phyloP scores from a whole-genome alignment of 306 rosid genomes.

The Hippophae gyantsensis region DNA sequence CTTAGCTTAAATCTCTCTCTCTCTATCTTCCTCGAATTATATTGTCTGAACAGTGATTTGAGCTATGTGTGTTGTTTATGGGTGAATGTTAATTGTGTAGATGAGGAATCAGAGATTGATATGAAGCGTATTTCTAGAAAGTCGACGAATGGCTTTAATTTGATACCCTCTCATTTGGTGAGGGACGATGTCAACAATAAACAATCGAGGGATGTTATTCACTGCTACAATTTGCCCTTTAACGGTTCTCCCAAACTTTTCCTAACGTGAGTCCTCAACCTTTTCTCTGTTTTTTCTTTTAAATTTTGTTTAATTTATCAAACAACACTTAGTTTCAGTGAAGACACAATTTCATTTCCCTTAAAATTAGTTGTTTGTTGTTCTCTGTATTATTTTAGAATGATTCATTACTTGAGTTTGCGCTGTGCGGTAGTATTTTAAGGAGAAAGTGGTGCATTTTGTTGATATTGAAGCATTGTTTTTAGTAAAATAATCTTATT shows the following conservation, averaged over 20 bases:
- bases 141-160: constrained; percentile 58
- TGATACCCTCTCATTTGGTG: constrained; percentile 43
- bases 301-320: no score
- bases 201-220: constrained; percentile 37
- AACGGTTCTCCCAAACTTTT: constrained; percentile 42
- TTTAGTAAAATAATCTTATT: no score
- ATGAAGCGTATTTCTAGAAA: constrained; percentile 58
- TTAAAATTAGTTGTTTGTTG: not conserved
- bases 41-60: not conserved
- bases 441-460: no score
- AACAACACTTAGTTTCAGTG: no score
- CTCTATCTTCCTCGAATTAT: not conserved
- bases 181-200: constrained; percentile 11
- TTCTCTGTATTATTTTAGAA: not conserved
- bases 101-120: constrained; percentile 31
- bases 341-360: no score
- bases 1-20: not conserved
- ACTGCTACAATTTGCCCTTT: constrained; percentile 66
- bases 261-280: constrained; percentile 38
- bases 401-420: no score
- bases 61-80: not conserved
- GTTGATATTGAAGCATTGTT: no score
- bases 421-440: no score
- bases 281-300: not conserved
- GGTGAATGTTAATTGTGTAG: constrained; percentile 16